These are phyloP conservation scores for Rhododendron mucronatum DNA, from an alignment of 148 eudicot species.

Conservation along the genomic window DNA sequence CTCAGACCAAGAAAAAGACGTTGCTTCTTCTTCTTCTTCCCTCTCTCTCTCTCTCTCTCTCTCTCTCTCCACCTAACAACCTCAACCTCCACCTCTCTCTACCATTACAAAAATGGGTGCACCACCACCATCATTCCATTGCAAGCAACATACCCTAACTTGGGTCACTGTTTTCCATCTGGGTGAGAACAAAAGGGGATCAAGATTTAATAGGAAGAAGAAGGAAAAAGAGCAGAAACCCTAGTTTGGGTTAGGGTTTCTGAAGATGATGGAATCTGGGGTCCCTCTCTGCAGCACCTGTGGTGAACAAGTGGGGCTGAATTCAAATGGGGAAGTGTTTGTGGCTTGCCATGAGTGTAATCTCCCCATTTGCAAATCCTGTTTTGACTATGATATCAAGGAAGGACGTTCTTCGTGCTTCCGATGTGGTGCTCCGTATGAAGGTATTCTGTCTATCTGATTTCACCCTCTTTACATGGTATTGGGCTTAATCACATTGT, in stretches of 20 bases:
- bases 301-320: slow-evolving; percentile 64
- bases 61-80: slow-evolving; percentile 9
- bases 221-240: not conserved
- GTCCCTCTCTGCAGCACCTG: slow-evolving; percentile 70
- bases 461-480: not conserved
- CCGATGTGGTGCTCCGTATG: slow-evolving; percentile 62
- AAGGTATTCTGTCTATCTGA: slow-evolving; percentile 25
- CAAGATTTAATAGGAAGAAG: not conserved
- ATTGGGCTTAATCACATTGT: not conserved
- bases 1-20: slow-evolving; percentile 25
- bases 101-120: slow-evolving; percentile 18
- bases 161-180: slow-evolving; percentile 12
- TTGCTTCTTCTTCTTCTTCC: slow-evolving; percentile 43
- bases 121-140: slow-evolving; percentile 16
- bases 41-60: slow-evolving; percentile 4
- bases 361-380: slow-evolving; percentile 66
- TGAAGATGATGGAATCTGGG: slow-evolving; percentile 74
- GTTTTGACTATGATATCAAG: slow-evolving; percentile 69
- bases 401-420: slow-evolving; percentile 71
- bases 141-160: slow-evolving; percentile 25
- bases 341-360: slow-evolving; percentile 85
- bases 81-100: slow-evolving; percentile 10
- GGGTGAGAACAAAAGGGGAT: not conserved
- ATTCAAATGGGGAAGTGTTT: slow-evolving; percentile 66
- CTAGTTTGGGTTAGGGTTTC: not conserved